Percentiles rank a stretch among this genome's conserved stretches.
Evolutionary conservation across 257 asterid species (phyloP).

Genomic region (Orobanche coerulescens): DNA sequence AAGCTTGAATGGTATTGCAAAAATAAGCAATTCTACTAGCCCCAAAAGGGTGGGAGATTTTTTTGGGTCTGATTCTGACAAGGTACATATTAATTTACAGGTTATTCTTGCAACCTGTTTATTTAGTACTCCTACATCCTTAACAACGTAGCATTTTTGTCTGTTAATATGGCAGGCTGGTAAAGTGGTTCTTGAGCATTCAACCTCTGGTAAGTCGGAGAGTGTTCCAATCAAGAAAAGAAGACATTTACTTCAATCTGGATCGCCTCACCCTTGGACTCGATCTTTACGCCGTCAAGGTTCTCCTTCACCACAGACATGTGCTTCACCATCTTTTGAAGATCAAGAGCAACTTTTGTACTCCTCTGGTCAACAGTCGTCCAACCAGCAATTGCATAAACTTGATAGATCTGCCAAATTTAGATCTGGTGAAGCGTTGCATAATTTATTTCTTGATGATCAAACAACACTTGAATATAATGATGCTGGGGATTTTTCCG

Average conservation of each 20-base stretch:
- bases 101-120: not conserved
- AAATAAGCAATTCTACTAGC: slow-evolving; percentile 32
- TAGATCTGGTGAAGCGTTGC: slow-evolving; percentile 21
- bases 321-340: slow-evolving; percentile 37
- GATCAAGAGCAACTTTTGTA: slow-evolving; percentile 28
- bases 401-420: slow-evolving; percentile 23
- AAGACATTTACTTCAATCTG: slow-evolving; percentile 43
- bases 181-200: slow-evolving; percentile 31
- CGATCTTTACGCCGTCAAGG: slow-evolving; percentile 25
- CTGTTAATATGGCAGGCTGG: slow-evolving; percentile 39
- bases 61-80: slow-evolving; percentile 67
- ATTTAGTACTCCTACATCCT: not conserved
- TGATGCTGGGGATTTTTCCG: slow-evolving; percentile 56
- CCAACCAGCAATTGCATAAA: slow-evolving; percentile 25
- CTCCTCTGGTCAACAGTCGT: slow-evolving; percentile 32
- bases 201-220: slow-evolving; percentile 35
- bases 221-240: slow-evolving; percentile 61
- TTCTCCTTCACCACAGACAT: slow-evolving; percentile 29
- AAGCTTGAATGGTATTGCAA: slow-evolving; percentile 35
- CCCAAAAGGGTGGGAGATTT: slow-evolving; percentile 72
- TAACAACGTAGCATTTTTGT: not conserved
- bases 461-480: slow-evolving; percentile 22
- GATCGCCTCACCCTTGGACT: slow-evolving; percentile 29
- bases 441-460: slow-evolving; percentile 21
- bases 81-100: slow-evolving; percentile 31